phyloP scores from a whole-genome alignment of 2,329 filamentous ascomycete species.

The Delphinella strobiligena region DNA sequence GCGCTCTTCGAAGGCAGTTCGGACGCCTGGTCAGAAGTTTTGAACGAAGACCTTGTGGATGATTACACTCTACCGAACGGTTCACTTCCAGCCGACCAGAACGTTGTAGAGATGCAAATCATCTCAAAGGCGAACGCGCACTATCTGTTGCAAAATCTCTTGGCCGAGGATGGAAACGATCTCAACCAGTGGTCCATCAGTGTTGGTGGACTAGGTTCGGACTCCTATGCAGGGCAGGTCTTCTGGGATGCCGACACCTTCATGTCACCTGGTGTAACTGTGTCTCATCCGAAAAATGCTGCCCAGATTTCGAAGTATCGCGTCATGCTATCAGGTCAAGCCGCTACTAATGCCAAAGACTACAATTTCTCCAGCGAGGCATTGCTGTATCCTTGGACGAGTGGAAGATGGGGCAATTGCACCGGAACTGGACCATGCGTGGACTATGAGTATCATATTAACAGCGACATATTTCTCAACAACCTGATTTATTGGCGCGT shows the following conservation, averaged over 20 bases:
- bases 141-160: slow-evolving; percentile 46
- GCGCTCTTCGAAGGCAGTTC: slow-evolving; percentile 43
- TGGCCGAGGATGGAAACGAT: slow-evolving; percentile 38
- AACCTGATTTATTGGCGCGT: slow-evolving; percentile 49
- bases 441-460: slow-evolving; percentile 62
- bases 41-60: slow-evolving; percentile 52
- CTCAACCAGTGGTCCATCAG: slow-evolving; percentile 45
- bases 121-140: slow-evolving; percentile 43
- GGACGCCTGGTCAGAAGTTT: slow-evolving; percentile 48
- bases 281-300: slow-evolving; percentile 49
- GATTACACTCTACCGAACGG: slow-evolving; percentile 46
- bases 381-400: slow-evolving; percentile 57
- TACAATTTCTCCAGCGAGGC: slow-evolving; percentile 45
- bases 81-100: slow-evolving; percentile 42
- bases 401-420: slow-evolving; percentile 55
- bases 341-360: slow-evolving; percentile 44
- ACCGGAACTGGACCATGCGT: slow-evolving; percentile 50
- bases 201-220: slow-evolving; percentile 55
- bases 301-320: slow-evolving; percentile 55
- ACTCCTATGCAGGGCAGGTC: slow-evolving; percentile 55
- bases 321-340: slow-evolving; percentile 45
- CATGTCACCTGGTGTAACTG: slow-evolving; percentile 56
- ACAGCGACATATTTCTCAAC: slow-evolving; percentile 54
- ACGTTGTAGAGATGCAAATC: slow-evolving; percentile 46
- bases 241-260: slow-evolving; percentile 57